phyloP scores from a whole-genome alignment of 2,329 filamentous ascomycete species.

The Exophiala lecanii-corni region DNA sequence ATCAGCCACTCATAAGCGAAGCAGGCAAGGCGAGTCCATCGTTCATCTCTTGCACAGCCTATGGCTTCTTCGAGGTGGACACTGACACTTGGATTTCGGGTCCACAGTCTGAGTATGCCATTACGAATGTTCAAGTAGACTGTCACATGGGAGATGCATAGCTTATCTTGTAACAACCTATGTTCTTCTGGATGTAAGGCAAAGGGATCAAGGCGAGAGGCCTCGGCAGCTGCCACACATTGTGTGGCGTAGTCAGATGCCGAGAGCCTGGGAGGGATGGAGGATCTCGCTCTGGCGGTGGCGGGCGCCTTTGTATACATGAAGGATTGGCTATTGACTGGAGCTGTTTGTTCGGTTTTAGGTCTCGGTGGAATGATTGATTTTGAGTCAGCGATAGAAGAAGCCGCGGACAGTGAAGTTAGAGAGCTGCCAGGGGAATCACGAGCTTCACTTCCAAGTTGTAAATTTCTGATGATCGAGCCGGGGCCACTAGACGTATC shows the following conservation, averaged over 20 bases:
- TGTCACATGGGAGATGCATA: conserved; percentile 85
- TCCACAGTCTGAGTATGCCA: conserved; percentile 85
- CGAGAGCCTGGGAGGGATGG: conserved; percentile 72
- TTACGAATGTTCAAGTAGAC: conserved; percentile 96
- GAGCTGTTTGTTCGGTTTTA: conserved; percentile 13
- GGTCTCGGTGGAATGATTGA: conserved; percentile 20
- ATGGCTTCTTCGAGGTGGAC: conserved; percentile 81
- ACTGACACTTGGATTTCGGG: conserved; percentile 74
- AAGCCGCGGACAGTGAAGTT: conserved; percentile 29
- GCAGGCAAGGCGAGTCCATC: conserved; percentile 84
- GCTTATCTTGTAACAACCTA: conserved; percentile 68
- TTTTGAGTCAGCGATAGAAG: conserved; percentile 25
- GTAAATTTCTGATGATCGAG: conserved; percentile 23
- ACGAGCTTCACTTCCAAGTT: conserved; percentile 27
- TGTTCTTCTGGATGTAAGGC: conserved; percentile 83
- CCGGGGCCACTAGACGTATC: conserved; percentile 23
- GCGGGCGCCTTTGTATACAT: conserved; percentile 30
- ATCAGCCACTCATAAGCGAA: conserved; percentile 91
- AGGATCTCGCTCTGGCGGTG: conserved; percentile 69
- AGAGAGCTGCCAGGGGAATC: conserved; percentile 31
- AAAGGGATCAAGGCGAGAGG: conserved; percentile 84
- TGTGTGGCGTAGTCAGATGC: conserved; percentile 80
- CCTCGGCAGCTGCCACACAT: conserved; percentile 83
- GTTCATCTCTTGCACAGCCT: conserved; percentile 79
- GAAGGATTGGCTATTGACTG: conserved; percentile 22